Base-by-base conservation (phyloP, 345 rosid species). In the Salix exigua region DNA sequence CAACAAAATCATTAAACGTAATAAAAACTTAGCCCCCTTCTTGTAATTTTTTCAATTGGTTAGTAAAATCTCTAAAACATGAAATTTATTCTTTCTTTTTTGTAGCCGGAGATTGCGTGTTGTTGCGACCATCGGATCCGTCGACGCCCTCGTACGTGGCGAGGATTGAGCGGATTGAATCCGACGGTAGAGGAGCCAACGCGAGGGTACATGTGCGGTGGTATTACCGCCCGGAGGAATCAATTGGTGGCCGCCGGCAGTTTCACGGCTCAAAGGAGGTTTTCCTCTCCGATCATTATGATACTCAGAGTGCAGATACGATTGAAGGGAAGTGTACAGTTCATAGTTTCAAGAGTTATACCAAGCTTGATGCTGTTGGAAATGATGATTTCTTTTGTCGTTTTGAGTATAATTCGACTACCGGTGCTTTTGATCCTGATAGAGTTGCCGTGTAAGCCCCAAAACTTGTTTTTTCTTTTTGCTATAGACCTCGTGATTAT, bases 201-300 rank as follows among this genome's bases (percentile, higher is more conserved):
- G 97, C 89, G 26, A 90, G 83, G 85, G 84, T 92, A 19, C 91
- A 86, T 31, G 94, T 92, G 68, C 85, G 99, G 78, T 96, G 99
- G 99, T 96, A 92, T 48, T 96, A 96, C 78, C 90, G 99, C 12
- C 99, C 99, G 64, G 99, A 96, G 90, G 99, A 96, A 74, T 91
- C 99, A 64, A 91, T 92, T 78, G 97, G 97, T 42, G 99, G 99
- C 38, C 86, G 99, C 77, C 80, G 98, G 61, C 97, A 88, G 80
- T 96, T 96, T 75, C 99, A 96, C 69, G 99, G 99, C 68, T 92
- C 99, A 16, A 93, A 93, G 79, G 99, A 96, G 85, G 89, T 96
- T 2, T 96, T 96, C 64, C 90, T 92, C 69, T 96, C 99, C 6
- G 98, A 96, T 78, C 99, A 96, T 80, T 86, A 76, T 42, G 99